Conservation (phyloP, 805 yeast species). For the Hanseniaspora vineae region DNA sequence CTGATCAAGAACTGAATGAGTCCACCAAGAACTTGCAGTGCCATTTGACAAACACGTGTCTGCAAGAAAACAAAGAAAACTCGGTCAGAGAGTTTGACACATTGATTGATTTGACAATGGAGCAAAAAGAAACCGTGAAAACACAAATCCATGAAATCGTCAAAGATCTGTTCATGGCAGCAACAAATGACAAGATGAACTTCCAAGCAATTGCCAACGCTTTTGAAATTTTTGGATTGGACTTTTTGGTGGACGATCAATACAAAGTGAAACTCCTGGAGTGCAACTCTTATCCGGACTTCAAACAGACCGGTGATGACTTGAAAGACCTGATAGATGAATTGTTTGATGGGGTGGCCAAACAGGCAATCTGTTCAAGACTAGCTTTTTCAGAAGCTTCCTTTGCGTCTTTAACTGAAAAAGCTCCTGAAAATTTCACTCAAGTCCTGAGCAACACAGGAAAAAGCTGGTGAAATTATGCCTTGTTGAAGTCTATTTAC, state of each 20-base stretch:
- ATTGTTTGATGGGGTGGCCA: constrained; percentile 46
- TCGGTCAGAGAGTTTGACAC: constrained; percentile 55
- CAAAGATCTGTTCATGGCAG: constrained; percentile 68
- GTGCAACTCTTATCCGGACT: constrained; percentile 91
- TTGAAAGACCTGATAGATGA: constrained; percentile 53
- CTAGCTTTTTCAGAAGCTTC: constrained; percentile 14
- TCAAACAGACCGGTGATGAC: constrained; percentile 83
- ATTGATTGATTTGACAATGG: constrained; percentile 30
- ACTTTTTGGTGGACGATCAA: constrained; percentile 58
- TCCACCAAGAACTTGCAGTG: constrained; percentile 24
- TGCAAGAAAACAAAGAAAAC: constrained; percentile 43
- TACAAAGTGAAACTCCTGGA: constrained; percentile 54
- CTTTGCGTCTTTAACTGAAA: not conserved
- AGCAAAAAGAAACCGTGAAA: constrained; percentile 30
- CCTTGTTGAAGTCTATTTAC: too few relatives aligned
- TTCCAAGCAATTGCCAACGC: constrained; percentile 75
- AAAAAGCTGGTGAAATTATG: constrained; percentile 25
- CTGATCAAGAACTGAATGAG: constrained; percentile 17
- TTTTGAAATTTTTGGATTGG: constrained; percentile 80
- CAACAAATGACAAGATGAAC: constrained; percentile 66
- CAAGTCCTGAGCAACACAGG: constrained; percentile 29
- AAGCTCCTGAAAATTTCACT: constrained; percentile 17
- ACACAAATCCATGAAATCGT: constrained; percentile 47
- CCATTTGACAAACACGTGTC: constrained; percentile 90
- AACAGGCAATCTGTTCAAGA: constrained; percentile 37